Evolutionary conservation across 2,329 filamentous ascomycete species (phyloP).

Genomic region (Fusarium secorum): DNA sequence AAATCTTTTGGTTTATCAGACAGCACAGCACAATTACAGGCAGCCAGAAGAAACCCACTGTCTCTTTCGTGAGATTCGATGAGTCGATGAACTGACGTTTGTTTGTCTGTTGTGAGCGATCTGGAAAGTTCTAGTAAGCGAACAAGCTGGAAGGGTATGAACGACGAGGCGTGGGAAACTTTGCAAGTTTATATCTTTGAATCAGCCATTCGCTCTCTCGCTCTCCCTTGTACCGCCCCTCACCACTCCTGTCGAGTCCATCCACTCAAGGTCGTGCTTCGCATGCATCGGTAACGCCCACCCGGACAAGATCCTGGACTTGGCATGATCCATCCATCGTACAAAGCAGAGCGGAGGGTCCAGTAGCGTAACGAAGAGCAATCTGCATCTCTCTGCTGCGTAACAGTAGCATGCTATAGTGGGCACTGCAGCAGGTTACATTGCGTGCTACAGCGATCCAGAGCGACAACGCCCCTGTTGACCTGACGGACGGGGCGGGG

Average conservation of each 20-base stretch:
- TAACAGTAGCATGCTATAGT: neutral
- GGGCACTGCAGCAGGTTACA: neutral
- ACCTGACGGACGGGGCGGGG: slow-evolving; percentile 27
- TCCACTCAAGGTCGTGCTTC: slow-evolving; percentile 29
- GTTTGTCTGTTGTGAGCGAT: neutral
- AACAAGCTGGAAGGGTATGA: neutral
- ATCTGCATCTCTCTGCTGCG: neutral
- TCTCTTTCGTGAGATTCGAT: neutral
- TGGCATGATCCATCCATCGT: slow-evolving; percentile 21
- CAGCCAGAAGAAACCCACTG: neutral
- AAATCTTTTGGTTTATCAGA: slow-evolving; percentile 8
- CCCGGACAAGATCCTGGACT: slow-evolving; percentile 22
- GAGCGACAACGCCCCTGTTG: slow-evolving; percentile 13
- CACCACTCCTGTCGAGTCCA: slow-evolving; percentile 16
- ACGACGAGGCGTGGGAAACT: slow-evolving; percentile 14
- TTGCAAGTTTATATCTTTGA: slow-evolving; percentile 30
- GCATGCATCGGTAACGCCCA: slow-evolving; percentile 26
- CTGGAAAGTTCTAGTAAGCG: neutral
- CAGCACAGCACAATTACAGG: slow-evolving; percentile 14
- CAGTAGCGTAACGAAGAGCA: neutral
- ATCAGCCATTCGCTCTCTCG: slow-evolving; percentile 21
- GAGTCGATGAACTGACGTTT: neutral
- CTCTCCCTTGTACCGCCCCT: slow-evolving; percentile 12
- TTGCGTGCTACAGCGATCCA: neutral
- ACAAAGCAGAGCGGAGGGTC: neutral